Evolutionary conservation across 1,284 basidiomycete genomes (phyloP).

Genomic region (Cutaneotrichosporon dermatis): DNA sequence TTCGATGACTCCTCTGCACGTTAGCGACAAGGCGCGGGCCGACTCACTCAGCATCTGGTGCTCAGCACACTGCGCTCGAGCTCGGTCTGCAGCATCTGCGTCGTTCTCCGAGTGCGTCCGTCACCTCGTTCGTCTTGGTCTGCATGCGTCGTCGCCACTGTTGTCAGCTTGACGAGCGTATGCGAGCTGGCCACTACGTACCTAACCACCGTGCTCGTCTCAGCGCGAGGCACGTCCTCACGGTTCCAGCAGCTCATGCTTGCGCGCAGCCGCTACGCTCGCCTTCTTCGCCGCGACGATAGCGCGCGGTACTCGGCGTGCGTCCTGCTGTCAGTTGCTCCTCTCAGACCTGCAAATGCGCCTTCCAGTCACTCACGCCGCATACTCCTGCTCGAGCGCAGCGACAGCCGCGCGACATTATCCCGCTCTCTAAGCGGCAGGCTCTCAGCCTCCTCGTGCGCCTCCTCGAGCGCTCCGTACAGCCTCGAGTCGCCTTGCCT

Average conservation of each 20-base stretch:
- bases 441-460: constrained; percentile 12
- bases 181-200: background rate
- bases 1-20: constrained; percentile 70
- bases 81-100: constrained; percentile 80
- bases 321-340: constrained; percentile 6
- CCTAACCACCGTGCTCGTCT: constrained; percentile 20
- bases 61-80: constrained; percentile 81
- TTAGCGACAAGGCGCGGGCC: background rate
- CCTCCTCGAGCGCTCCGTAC: constrained; percentile 46
- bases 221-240: constrained; percentile 9
- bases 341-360: no score
- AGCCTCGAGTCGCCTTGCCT: constrained; percentile 68
- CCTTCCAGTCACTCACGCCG: constrained; percentile 14
- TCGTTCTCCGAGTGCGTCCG: constrained; percentile 78
- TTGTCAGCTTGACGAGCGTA: background rate
- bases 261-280: constrained; percentile 16
- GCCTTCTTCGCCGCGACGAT: constrained; percentile 27
- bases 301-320: constrained; percentile 30
- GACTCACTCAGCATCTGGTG: constrained; percentile 73
- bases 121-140: constrained; percentile 80
- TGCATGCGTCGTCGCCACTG: constrained; percentile 71
- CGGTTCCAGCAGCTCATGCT: constrained; percentile 26
- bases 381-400: constrained; percentile 19
- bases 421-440: background rate
- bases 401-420: constrained; percentile 57